Evolutionary conservation across 225 moss, liverwort and hornwort species (phyloP).

Genomic region (Pseudisothecium myosuroides): DNA sequence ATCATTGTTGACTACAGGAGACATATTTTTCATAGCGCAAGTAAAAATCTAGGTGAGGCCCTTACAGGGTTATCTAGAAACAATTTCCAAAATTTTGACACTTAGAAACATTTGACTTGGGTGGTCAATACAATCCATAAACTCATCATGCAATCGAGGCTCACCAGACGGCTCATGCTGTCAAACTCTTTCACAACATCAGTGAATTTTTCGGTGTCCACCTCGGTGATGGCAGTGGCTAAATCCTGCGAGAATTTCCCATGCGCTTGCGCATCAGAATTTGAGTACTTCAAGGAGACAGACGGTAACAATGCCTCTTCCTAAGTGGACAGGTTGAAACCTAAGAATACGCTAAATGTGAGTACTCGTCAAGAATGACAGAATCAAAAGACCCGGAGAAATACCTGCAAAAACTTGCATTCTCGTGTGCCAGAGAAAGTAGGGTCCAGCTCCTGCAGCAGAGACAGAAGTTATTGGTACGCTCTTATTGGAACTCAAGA

Average conservation of each 20-base stretch:
- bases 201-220: slow-evolving; percentile 71
- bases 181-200: slow-evolving; percentile 95
- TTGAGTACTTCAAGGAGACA: not conserved
- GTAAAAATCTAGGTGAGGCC: not conserved
- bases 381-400: not conserved
- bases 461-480: not conserved
- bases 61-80: not conserved
- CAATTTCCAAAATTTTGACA: not conserved
- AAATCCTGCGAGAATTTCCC: slow-evolving; percentile 39
- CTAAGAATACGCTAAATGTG: not conserved
- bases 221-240: slow-evolving; percentile 51
- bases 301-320: not conserved
- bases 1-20: not conserved
- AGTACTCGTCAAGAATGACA: not conserved
- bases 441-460: slow-evolving; percentile 88
- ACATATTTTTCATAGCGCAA: not conserved
- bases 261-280: not conserved
- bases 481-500: not conserved
- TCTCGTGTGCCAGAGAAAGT: slow-evolving; percentile 84
- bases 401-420: slow-evolving; percentile 77
- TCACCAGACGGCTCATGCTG: slow-evolving; percentile 89
- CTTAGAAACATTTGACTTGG: not conserved
- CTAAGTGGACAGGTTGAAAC: not conserved
- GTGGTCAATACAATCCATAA: not conserved
- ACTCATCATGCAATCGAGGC: not conserved